These are phyloP conservation scores for Cercospora sojina DNA, from an alignment of 2,329 filamentous ascomycete species.

Conservation along the genomic window DNA sequence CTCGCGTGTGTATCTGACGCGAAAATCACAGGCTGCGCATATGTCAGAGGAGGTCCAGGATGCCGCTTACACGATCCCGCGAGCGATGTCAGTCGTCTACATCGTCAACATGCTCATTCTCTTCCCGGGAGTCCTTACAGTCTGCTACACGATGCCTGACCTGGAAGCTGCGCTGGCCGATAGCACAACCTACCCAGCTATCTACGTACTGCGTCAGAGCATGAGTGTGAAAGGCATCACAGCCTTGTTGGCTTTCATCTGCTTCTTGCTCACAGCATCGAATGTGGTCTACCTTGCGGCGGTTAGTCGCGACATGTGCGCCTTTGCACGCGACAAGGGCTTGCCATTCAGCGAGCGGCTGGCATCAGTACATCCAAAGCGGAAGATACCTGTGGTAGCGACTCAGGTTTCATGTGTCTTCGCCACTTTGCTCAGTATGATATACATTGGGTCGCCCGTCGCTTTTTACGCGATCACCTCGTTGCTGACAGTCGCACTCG, in stretches of 20 bases:
- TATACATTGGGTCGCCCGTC: slow-evolving; percentile 40
- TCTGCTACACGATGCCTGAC: slow-evolving; percentile 37
- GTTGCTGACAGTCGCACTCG: slow-evolving; percentile 29
- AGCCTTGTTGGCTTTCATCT: slow-evolving; percentile 20
- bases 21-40: slow-evolving; percentile 21
- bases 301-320: slow-evolving; percentile 25
- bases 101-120: slow-evolving; percentile 47
- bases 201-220: slow-evolving; percentile 37
- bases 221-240: slow-evolving; percentile 23
- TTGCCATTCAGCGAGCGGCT: slow-evolving; percentile 40
- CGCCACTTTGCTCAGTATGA: slow-evolving; percentile 40
- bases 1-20: background rate
- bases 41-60: slow-evolving; percentile 33
- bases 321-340: slow-evolving; percentile 42
- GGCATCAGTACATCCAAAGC: slow-evolving; percentile 20
- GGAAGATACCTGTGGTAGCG: slow-evolving; percentile 25
- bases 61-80: slow-evolving; percentile 29
- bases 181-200: slow-evolving; percentile 39
- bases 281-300: slow-evolving; percentile 24
- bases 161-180: slow-evolving; percentile 23
- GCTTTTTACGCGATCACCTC: slow-evolving; percentile 47
- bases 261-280: slow-evolving; percentile 15
- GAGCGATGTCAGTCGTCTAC: slow-evolving; percentile 38
- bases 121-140: slow-evolving; percentile 43
- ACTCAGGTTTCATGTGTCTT: slow-evolving; percentile 52